A percentile compares a stretch with the other conserved stretches of the same genome.
Conservation (phyloP, 495 filamentous ascomycete species). For the Aspergillus ellipticus region DNA sequence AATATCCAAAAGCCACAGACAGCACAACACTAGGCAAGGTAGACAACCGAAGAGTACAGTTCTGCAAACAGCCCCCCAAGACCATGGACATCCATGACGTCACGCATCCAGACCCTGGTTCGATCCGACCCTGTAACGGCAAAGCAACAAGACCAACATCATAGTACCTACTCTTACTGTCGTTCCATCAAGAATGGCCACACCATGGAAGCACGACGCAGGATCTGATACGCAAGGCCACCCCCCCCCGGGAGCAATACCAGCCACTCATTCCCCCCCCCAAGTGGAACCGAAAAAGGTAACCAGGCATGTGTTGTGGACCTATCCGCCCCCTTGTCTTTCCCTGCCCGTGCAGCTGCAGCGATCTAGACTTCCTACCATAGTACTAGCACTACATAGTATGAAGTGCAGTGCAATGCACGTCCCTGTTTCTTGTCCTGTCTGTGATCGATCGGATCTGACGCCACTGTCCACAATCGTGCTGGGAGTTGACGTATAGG, state of each 20-base stretch:
- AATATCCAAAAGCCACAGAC: too few species aligned
- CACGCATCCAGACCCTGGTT: not conserved
- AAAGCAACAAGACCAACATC: too few species aligned
- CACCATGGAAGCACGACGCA: too few species aligned
- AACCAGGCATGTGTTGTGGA: constrained; percentile 1
- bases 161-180: too few species aligned
- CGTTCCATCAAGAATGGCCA: too few species aligned
- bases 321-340: too few species aligned
- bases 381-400: not conserved
- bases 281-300: not conserved
- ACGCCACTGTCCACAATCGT: constrained; percentile 14
- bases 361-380: not conserved
- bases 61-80: not conserved
- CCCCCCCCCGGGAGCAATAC: too few species aligned
- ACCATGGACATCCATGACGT: not conserved
- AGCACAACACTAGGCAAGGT: not conserved
- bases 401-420: not conserved
- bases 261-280: too few species aligned
- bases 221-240: too few species aligned
- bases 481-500: constrained; percentile 26
- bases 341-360: too few species aligned
- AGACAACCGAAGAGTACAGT: not conserved
- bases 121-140: too few species aligned
- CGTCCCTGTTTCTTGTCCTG: constrained; percentile 9
- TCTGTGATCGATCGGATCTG: constrained; percentile 15